phyloP scores from a whole-genome alignment of 2,329 filamentous ascomycete genomes.

The Orbilia oligospora region DNA sequence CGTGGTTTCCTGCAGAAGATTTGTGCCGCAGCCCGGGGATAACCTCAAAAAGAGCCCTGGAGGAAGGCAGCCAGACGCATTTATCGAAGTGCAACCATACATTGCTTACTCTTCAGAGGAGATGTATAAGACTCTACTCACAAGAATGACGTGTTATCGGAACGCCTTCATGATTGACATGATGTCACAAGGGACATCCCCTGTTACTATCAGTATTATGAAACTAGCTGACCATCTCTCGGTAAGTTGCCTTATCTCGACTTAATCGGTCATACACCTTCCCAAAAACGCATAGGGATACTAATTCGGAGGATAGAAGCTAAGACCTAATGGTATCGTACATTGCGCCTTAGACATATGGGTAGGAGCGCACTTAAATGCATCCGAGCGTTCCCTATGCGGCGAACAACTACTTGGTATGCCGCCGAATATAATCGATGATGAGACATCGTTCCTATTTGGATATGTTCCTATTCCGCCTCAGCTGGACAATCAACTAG shows the following conservation, averaged over 20 bases:
- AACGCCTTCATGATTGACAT: constrained; percentile 58
- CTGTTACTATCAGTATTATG: constrained; percentile 54
- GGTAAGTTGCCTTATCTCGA: constrained; percentile 35
- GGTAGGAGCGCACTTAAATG: constrained; percentile 57
- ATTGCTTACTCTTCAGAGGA: constrained; percentile 52
- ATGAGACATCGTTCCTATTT: constrained; percentile 52
- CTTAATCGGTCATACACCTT: constrained; percentile 25
- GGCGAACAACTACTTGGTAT: constrained; percentile 50
- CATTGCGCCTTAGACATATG: constrained; percentile 58
- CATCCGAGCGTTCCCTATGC: constrained; percentile 56
- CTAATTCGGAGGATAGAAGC: constrained; percentile 42
- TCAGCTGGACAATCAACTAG: constrained; percentile 56
- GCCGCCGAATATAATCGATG: constrained; percentile 56
- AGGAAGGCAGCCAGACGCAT: constrained; percentile 43
- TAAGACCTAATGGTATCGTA: constrained; percentile 58
- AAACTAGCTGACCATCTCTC: constrained; percentile 54
- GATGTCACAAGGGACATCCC: constrained; percentile 45
- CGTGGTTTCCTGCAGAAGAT: constrained; percentile 46
- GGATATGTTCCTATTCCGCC: constrained; percentile 56
- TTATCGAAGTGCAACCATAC: constrained; percentile 49
- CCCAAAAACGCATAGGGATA: constrained; percentile 14
- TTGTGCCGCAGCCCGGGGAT: constrained; percentile 55
- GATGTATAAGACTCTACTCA: constrained; percentile 55
- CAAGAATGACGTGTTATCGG: constrained; percentile 52
- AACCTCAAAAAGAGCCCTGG: constrained; percentile 57